Conservation (phyloP, 139 green algal genomes). For the Nannochloris sp. region DNA sequence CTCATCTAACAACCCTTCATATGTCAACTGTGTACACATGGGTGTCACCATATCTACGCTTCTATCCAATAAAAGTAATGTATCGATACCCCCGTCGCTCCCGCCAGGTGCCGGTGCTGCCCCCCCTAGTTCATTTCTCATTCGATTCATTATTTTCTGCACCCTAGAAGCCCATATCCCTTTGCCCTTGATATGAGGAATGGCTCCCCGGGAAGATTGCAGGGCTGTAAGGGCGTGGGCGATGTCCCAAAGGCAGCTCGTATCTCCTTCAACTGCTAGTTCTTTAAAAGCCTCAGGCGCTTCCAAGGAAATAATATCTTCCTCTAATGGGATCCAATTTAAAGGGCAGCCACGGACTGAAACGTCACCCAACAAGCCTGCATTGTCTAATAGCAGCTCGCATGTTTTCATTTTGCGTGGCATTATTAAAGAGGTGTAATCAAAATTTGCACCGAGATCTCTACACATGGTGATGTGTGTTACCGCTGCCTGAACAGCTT, state of each 20-base stretch:
- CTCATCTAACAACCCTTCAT: slow-evolving; percentile 94
- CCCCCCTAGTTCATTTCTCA: slow-evolving; percentile 56
- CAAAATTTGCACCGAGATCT: not conserved
- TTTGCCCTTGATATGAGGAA: slow-evolving; percentile 67
- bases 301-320: slow-evolving; percentile 85
- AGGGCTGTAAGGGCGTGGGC: slow-evolving; percentile 64
- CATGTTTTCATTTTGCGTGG: slow-evolving; percentile 10
- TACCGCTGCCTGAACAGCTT: slow-evolving; percentile 2
- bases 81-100: slow-evolving; percentile 30
- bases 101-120: slow-evolving; percentile 14
- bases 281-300: slow-evolving; percentile 53
- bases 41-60: slow-evolving; percentile 81
- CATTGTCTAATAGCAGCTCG: slow-evolving; percentile 72
- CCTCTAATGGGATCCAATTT: slow-evolving; percentile 78
- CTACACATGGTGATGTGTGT: slow-evolving; percentile 17
- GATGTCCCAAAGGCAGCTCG: slow-evolving; percentile 51
- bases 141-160: slow-evolving; percentile 54
- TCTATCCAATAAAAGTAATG: slow-evolving; percentile 72
- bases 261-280: slow-evolving; percentile 61
- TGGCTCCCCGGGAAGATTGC: slow-evolving; percentile 64
- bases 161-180: slow-evolving; percentile 58
- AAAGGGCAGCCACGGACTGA: slow-evolving; percentile 54
- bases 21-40: slow-evolving; percentile 91
- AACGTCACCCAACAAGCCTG: slow-evolving; percentile 66
- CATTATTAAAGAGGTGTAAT: slow-evolving; percentile 2